Evolutionary conservation across 1,139 yeast genomes (phyloP).

Genomic region (Geotrichum macrosporum): DNA sequence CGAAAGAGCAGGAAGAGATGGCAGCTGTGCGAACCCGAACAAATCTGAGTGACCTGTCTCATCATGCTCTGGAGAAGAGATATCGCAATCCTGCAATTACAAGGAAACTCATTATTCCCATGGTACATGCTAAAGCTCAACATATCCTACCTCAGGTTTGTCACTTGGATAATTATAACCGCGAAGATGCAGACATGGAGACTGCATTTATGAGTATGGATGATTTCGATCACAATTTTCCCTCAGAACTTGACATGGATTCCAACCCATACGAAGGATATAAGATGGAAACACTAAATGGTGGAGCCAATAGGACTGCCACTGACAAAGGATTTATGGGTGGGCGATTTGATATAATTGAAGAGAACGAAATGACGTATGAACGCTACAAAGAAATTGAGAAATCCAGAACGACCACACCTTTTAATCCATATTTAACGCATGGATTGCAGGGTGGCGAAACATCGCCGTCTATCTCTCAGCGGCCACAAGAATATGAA

Average conservation of each 20-base stretch:
- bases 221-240: conserved; percentile 2
- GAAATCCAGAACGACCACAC: conserved; percentile 13
- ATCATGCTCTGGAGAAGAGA: conserved; percentile 28
- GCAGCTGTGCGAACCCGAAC: conserved; percentile 16
- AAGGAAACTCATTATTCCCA: conserved; percentile 34
- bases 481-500: neutral
- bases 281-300: conserved; percentile 4
- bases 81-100: conserved; percentile 37
- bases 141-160: conserved; percentile 26
- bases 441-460: neutral
- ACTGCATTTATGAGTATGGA: conserved; percentile 16
- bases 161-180: conserved; percentile 4
- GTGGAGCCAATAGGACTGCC: conserved; percentile 12
- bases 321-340: conserved; percentile 18
- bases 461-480: conserved; percentile 1
- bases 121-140: conserved; percentile 36
- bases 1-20: conserved; percentile 27
- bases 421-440: conserved; percentile 13
- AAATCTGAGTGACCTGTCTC: conserved; percentile 24
- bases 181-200: conserved; percentile 17
- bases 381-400: conserved; percentile 26
- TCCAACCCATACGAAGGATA: conserved; percentile 7
- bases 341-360: conserved; percentile 31
- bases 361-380: conserved; percentile 32
- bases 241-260: neutral